phyloP scores from a whole-genome alignment of 176 grass and related monocot genomes.

The Puya raimondii region DNA sequence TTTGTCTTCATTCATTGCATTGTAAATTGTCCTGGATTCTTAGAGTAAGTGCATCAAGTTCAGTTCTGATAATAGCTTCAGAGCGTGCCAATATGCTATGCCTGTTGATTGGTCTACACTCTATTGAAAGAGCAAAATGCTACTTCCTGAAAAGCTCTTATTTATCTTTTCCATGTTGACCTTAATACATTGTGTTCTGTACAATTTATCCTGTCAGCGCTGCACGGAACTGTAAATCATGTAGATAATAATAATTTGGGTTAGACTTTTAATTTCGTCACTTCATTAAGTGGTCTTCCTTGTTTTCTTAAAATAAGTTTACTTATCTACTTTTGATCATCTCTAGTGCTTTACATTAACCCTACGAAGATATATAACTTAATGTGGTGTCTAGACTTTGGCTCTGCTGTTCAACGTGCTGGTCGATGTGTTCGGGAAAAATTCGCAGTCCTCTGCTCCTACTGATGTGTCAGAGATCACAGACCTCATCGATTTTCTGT shows the following conservation, averaged over 20 bases:
- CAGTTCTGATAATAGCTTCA: neutral
- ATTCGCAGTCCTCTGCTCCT: conserved; percentile 53
- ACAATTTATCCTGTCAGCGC: neutral
- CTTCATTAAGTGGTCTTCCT: neutral
- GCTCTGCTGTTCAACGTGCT: conserved; percentile 88
- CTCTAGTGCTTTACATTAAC: neutral
- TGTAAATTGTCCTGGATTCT: too few relatives aligned
- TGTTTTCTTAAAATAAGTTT: neutral
- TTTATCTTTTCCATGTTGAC: neutral
- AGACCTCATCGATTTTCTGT: conserved; percentile 97
- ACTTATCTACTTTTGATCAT: neutral
- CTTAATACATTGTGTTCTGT: neutral
- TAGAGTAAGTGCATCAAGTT: too few relatives aligned
- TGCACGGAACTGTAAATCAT: neutral
- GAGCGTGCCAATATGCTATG: neutral
- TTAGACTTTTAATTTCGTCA: neutral
- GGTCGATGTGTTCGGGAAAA: conserved; percentile 92
- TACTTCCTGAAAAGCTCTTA: neutral
- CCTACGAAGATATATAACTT: neutral
- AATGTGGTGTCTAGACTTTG: conserved; percentile 51
- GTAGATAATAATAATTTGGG: neutral
- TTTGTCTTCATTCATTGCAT: too few relatives aligned
- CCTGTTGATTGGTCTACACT: neutral
- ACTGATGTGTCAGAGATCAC: conserved; percentile 76
- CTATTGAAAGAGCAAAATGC: neutral